Evolutionary conservation across 768 basidiomycete species (phyloP).

Genomic region (Suillus alpinus): DNA sequence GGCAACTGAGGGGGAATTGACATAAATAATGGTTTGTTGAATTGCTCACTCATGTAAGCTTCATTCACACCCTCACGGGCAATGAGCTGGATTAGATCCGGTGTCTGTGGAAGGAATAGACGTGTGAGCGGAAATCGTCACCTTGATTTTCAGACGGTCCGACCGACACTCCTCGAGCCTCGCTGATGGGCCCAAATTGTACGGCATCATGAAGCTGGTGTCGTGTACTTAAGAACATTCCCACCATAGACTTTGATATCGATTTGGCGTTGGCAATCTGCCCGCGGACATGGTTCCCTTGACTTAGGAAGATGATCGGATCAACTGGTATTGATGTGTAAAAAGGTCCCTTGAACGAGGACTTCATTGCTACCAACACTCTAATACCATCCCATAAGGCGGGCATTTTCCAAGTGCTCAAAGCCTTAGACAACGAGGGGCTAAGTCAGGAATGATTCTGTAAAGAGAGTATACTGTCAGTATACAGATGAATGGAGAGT

Average conservation of each 20-base stretch:
- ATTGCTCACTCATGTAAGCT: not conserved
- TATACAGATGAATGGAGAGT: not conserved
- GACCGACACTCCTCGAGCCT: not conserved
- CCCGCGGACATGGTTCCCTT: not conserved
- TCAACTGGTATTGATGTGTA: not conserved
- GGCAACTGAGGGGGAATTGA: not conserved
- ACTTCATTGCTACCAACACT: not conserved
- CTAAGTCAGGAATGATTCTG: not conserved
- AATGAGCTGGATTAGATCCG: not conserved
- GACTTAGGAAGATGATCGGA: not conserved
- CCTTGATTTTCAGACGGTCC: not conserved
- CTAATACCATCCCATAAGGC: not conserved
- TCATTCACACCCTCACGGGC: not conserved
- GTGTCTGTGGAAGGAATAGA: not conserved
- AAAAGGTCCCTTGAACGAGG: not conserved
- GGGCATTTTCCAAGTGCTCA: not conserved
- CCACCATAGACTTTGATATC: not conserved
- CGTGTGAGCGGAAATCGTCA: not conserved
- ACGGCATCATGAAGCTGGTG: not conserved
- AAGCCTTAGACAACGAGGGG: not conserved
- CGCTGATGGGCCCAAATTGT: not conserved
- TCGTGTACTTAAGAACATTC: not conserved
- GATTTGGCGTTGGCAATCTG: not conserved
- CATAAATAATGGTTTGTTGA: not conserved
- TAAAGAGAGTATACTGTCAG: not conserved